phyloP scores from a whole-genome alignment of 2,329 filamentous ascomycete genomes.

The Samsoniella hepiali region DNA sequence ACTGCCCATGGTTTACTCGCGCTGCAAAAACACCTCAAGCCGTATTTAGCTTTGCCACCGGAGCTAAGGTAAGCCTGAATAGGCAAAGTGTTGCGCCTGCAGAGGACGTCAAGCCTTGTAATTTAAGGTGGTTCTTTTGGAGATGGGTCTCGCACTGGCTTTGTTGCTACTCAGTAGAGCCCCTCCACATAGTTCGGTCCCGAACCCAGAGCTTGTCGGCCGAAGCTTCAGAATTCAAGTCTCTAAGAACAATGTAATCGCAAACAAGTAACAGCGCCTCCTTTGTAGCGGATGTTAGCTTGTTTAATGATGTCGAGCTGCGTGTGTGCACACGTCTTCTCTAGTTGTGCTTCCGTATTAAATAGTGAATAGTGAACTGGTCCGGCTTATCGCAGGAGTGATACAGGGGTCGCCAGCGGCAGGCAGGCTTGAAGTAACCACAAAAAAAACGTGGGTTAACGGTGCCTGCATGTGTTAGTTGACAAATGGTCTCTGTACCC shows the following conservation, averaged over 20 bases:
- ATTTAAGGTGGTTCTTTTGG: background rate
- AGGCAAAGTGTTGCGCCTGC: background rate
- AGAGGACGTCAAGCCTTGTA: background rate
- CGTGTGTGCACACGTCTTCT: too few relatives aligned
- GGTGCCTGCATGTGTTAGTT: background rate
- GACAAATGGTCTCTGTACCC: conserved; percentile 13
- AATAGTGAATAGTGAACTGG: background rate
- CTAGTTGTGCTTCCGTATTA: too few relatives aligned
- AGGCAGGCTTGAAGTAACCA: background rate
- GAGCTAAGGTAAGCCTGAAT: conserved; percentile 2
- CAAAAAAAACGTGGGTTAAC: conserved; percentile 5
- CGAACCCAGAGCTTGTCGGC: background rate
- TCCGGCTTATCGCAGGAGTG: background rate
- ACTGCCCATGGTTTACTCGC: background rate
- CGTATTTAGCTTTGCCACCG: background rate
- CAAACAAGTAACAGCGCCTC: background rate
- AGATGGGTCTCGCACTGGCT: background rate
- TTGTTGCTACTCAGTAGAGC: background rate
- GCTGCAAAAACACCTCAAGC: background rate
- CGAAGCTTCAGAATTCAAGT: background rate
- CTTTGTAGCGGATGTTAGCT: background rate
- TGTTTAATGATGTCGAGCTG: too few relatives aligned
- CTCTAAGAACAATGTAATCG: background rate
- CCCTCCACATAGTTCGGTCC: background rate
- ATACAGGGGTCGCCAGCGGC: background rate